Conservation (phyloP, 441 rosid genomes). For the Gossypium laxum region DNA sequence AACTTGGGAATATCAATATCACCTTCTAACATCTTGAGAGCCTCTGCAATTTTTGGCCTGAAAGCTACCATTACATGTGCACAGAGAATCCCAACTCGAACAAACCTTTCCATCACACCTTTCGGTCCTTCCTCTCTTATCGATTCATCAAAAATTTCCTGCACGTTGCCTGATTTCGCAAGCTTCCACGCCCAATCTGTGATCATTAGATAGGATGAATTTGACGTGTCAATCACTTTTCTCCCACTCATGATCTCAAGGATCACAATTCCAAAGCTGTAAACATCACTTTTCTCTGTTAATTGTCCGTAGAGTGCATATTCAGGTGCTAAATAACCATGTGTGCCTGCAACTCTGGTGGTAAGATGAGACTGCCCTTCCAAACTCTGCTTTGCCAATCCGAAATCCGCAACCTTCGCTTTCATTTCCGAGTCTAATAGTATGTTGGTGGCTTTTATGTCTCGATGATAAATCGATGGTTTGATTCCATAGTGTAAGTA, state of each 20-base stretch:
- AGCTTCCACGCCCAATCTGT: constrained; percentile 58
- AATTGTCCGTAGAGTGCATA: constrained; percentile 53
- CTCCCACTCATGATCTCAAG: constrained; percentile 53
- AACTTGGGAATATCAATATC: constrained; percentile 47
- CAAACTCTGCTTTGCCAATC: constrained; percentile 42
- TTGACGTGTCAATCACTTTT: constrained; percentile 36
- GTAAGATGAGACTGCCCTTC: constrained; percentile 54
- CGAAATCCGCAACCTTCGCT: constrained; percentile 48
- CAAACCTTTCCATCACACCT: constrained; percentile 54
- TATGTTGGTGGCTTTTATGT: constrained; percentile 48
- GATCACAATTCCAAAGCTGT: constrained; percentile 51
- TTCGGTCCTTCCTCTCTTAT: constrained; percentile 36
- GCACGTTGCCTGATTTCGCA: constrained; percentile 32
- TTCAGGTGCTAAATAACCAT: constrained; percentile 54
- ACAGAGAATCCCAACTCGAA: constrained; percentile 52
- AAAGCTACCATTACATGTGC: constrained; percentile 55
- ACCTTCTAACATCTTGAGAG: constrained; percentile 52
- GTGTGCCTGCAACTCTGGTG: constrained; percentile 55
- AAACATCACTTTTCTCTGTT: constrained; percentile 54
- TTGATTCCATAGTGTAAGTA: constrained; percentile 49
- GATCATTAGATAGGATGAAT: constrained; percentile 31
- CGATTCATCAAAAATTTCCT: constrained; percentile 28
- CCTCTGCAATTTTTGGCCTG: constrained; percentile 49
- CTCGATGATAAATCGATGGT: constrained; percentile 55
- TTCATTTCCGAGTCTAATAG: constrained; percentile 39